These are phyloP conservation scores for Solanum stenotomum DNA, from an alignment of 257 asterid genomes.

Conservation along the genomic window DNA sequence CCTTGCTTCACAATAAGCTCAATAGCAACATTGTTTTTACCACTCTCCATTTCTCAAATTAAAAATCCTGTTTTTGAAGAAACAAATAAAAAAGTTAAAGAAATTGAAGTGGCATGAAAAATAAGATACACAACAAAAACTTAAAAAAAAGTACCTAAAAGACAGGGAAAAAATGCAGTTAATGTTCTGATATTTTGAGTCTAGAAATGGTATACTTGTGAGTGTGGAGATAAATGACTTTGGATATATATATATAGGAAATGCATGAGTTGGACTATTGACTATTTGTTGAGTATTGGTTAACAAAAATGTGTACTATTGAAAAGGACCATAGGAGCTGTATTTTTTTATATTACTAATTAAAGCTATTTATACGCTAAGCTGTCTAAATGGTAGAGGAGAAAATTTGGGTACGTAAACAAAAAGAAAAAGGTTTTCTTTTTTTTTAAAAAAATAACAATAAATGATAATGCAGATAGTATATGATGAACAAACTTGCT, in stretches of 20 bases:
- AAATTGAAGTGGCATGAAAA: not conserved
- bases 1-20: constrained; percentile 51
- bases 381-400: constrained; percentile 3
- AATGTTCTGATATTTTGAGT: not conserved
- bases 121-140: not conserved
- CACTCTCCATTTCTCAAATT: constrained; percentile 40
- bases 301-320: constrained; percentile 34
- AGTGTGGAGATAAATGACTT: constrained; percentile 3
- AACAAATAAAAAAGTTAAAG: not conserved
- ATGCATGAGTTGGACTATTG: constrained; percentile 8
- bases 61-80: constrained; percentile 4
- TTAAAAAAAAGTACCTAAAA: not conserved
- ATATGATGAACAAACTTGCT: not conserved
- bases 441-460: not conserved
- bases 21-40: constrained; percentile 11
- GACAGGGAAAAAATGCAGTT: not conserved
- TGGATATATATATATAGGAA: constrained; percentile 17
- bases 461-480: not conserved
- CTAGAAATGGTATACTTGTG: constrained; percentile 1
- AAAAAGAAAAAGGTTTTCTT: not conserved
- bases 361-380: not conserved
- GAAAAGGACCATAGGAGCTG: constrained; percentile 37
- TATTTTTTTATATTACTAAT: not conserved
- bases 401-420: not conserved
- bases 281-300: constrained; percentile 40